These are phyloP conservation scores for Penicillium palitans DNA, from an alignment of 2,329 filamentous ascomycete genomes.

Conservation along the genomic window DNA sequence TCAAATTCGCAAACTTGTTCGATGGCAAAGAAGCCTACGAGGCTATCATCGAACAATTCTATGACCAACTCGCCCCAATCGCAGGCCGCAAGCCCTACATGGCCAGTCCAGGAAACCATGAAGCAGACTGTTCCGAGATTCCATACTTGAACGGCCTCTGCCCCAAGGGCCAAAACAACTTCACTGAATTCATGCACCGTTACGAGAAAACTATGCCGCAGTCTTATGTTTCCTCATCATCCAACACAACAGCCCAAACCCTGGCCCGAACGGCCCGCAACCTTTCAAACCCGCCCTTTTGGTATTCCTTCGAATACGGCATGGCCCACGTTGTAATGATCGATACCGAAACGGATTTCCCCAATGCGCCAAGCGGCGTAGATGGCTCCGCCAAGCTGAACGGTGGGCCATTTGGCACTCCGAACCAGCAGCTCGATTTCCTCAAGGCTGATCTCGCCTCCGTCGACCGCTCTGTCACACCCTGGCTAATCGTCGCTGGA, in stretches of 20 bases:
- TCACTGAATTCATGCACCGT: slow-evolving; percentile 60
- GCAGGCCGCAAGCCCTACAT: slow-evolving; percentile 58
- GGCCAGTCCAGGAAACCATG: slow-evolving; percentile 60
- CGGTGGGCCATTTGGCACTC: slow-evolving; percentile 52
- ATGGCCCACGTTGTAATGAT: slow-evolving; percentile 58
- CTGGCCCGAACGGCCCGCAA: slow-evolving; percentile 49
- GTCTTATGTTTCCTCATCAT: slow-evolving; percentile 53
- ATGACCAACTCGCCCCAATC: slow-evolving; percentile 56
- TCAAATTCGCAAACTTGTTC: slow-evolving; percentile 49
- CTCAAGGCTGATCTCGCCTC: slow-evolving; percentile 57
- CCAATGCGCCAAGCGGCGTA: slow-evolving; percentile 49
- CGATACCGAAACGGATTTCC: slow-evolving; percentile 60
- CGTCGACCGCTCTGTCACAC: slow-evolving; percentile 57
- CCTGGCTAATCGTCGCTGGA: slow-evolving; percentile 53
- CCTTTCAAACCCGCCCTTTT: slow-evolving; percentile 56
- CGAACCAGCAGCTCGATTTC: slow-evolving; percentile 55
- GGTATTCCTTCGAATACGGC: slow-evolving; percentile 63
- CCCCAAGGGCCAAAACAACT: slow-evolving; percentile 57
- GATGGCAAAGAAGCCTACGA: slow-evolving; percentile 56
- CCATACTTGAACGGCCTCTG: slow-evolving; percentile 28
- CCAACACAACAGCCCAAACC: slow-evolving; percentile 43
- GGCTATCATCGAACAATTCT: slow-evolving; percentile 59
- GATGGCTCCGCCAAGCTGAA: slow-evolving; percentile 47
- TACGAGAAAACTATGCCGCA: slow-evolving; percentile 56
- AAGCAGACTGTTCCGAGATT: slow-evolving; percentile 51